Base-by-base conservation (phyloP, 306 rosid species). In the Abrus pulchellus region DNA sequence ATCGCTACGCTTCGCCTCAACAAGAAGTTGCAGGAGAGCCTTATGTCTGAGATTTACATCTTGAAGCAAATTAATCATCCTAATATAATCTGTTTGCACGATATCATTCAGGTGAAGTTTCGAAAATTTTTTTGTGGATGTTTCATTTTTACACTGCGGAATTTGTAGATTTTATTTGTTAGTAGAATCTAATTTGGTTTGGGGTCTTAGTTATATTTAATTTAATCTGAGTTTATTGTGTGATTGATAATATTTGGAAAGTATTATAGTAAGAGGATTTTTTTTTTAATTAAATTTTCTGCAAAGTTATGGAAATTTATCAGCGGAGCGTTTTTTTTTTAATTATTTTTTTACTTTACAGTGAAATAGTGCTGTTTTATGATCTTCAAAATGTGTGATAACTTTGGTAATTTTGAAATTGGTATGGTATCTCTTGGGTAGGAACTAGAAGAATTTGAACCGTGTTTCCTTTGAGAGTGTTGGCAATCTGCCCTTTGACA, bases 21-120 rank as follows among this genome's bases (percentile, higher is more conserved):
- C 78, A 89, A 92, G 86, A 96, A 96, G 88, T 78, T 96, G 90
- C 97, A 87, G 76, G 99, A 96, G 41, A 92, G 97, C 57, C 88
- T 96, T 28, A 88, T 96, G 97, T 92, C 97, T 1, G 99, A 96
- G 92, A 93, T 96, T 86, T 80, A 68, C 40, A 96, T 96, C 83
- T 81, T 96, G 85, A 89, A 92, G 90, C 83, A 77, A 85, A 92
- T 93, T 86, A 86, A 84, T 53, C 99, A 96, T 74, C 97, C 98
- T 10, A 96, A 96, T 80, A 96, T 96, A 68, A 93, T 96, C 76
- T 89, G 73, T n/a, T 76, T 96, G 90, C 90, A 92, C 79, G 97
- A 96, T 81, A 93, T 96, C 20, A 88, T 96, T 8, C 81, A 96
- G 99, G 99, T 96, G 54, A 1, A 85, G 61, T 30, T 30, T 47